Percentiles rank a stretch among this genome's conserved stretches.
Conservation (phyloP, 352 stramenopile genomes). For the Globisporangium polare region DNA sequence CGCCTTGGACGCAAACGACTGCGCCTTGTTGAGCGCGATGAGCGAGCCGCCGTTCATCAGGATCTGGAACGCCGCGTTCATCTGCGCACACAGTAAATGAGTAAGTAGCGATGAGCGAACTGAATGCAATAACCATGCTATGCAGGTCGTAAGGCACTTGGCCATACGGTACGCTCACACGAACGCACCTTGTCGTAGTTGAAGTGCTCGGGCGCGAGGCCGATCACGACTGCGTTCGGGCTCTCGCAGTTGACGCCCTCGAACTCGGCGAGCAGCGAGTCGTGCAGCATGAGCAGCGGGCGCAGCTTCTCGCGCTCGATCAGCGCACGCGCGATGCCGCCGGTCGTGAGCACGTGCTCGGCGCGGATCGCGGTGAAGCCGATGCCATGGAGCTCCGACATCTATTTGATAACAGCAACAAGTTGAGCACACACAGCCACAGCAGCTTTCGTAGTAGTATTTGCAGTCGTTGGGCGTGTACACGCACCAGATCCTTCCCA, state of each 20-base stretch:
- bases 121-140: background rate
- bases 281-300: conserved; percentile 42
- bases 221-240: conserved; percentile 60
- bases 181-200: conserved; percentile 44
- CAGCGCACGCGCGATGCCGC: conserved; percentile 33
- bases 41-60: conserved; percentile 41
- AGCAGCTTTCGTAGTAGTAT: background rate
- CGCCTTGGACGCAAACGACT: conserved; percentile 46
- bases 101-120: too few species aligned
- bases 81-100: conserved; percentile 15
- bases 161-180: too few species aligned
- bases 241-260: conserved; percentile 28
- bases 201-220: conserved; percentile 43
- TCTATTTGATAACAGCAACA: conserved; percentile 15
- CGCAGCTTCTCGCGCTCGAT: conserved; percentile 33
- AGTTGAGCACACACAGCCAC: background rate
- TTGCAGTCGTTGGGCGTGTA: background rate
- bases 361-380: conserved; percentile 33
- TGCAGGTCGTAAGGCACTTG: too few species aligned
- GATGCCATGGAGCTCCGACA: conserved; percentile 42
- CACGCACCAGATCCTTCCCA: conserved; percentile 29
- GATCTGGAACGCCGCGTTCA: conserved; percentile 55
- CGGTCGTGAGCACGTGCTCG: conserved; percentile 42
- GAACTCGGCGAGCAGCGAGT: conserved; percentile 44
- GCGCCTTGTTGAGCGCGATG: conserved; percentile 50